Evolutionary conservation across 116 monocot genomes (phyloP).

Genomic region (Phalaenopsis hybrid): DNA sequence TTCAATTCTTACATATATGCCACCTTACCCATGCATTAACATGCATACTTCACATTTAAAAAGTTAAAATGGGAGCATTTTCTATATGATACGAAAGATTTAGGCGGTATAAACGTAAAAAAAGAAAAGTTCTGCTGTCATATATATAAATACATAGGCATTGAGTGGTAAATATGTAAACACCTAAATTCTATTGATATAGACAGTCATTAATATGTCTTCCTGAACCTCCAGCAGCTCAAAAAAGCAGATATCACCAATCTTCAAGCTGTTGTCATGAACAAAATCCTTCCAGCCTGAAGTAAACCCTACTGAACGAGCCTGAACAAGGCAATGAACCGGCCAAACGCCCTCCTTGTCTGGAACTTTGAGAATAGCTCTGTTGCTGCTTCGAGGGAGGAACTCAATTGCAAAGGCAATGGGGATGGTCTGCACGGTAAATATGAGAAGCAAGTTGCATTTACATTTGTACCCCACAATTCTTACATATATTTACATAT

Average conservation of each 20-base stretch:
- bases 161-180: not conserved
- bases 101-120: no score
- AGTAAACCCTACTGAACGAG: not conserved
- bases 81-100: no score
- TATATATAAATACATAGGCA: no score
- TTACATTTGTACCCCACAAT: no score
- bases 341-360: not conserved
- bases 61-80: no score
- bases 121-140: no score
- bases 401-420: not conserved
- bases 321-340: not conserved
- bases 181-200: not conserved
- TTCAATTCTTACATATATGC: no score
- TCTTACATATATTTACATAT: no score
- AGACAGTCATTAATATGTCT: not conserved
- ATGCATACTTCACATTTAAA: no score
- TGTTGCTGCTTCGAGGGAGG: not conserved
- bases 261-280: not conserved
- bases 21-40: no score
- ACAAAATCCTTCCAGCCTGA: constrained; percentile 1
- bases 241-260: constrained; percentile 12
- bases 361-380: constrained; percentile 1
- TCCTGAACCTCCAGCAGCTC: constrained; percentile 3
- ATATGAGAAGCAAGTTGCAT: not conserved
- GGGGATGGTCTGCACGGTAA: not conserved